Evolutionary conservation across 2,329 filamentous ascomycete species (phyloP), one percentile per base, ranked within the genome.

Genomic region (Sclerotinia trifoliorum): DNA sequence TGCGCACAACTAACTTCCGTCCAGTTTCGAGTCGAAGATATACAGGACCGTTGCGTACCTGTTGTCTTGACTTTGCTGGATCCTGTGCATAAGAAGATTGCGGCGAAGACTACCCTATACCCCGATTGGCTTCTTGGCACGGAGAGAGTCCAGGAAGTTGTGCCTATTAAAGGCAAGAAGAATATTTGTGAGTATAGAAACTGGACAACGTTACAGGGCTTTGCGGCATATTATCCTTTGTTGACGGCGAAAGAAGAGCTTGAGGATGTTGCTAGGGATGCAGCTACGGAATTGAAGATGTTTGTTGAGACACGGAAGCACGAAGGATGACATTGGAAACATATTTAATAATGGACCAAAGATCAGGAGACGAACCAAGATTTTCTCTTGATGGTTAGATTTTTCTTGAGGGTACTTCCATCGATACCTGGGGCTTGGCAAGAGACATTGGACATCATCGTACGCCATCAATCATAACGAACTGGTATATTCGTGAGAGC

Each of bases 91-190:
- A 71, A 56, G 69, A 65, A 58, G 35, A 52, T 74, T 8, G 65
- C 70, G 7, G 70, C 70, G 24, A 69, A 60, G 44, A 66, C 65
- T 24, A 70, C 54, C 8, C 13, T 5, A 6, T 73, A 73, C 48
- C 70, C 71, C 8, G 24, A 39, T 26, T 74, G 73, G 73, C 67
- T 75, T 35, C 44, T 74, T 17, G 51, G 49, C 39, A 63, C 56
- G 11, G 73, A 73, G 48, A 70, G 69, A 44, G 71, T 73, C 8
- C 71, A 74, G 39, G 70, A 75, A 54, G 71, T 75, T 1, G 29
- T 73, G 5, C 62, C 73, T 17, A 32, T 74, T 5, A 61, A 69
- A 48, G 70, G 67, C 13, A 39, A 70, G 13, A 66, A 66, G 8
- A 67, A 56, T 17, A 35, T 67, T 29, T 75, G 71, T 54, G 73